Percentiles rank a stretch among this genome's conserved stretches.
These are phyloP conservation scores for Sapria himalayana DNA, from an alignment of 345 rosid species.

Conservation along the genomic window DNA sequence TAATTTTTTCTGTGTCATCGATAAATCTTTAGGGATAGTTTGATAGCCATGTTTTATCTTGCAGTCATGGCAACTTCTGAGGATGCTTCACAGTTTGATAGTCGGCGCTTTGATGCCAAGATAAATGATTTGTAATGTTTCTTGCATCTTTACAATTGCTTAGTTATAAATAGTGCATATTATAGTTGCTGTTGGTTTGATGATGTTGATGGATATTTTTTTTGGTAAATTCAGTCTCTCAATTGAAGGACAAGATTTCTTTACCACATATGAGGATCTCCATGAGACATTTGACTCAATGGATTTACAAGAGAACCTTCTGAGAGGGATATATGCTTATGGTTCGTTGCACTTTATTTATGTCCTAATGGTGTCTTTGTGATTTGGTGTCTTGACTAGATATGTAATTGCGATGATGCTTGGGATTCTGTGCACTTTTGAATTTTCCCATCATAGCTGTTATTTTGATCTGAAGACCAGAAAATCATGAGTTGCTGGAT, in stretches of 20 bases:
- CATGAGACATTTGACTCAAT: constrained; percentile 67
- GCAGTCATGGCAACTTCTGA: constrained; percentile 59
- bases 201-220: not conserved
- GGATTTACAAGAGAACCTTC: constrained; percentile 65
- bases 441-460: too few relatives aligned
- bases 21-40: not conserved
- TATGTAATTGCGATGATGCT: not conserved
- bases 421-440: not conserved
- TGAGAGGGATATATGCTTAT: constrained; percentile 84
- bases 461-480: too few relatives aligned
- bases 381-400: too few relatives aligned
- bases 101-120: constrained; percentile 44
- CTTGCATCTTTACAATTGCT: not conserved
- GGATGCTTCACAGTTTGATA: constrained; percentile 61
- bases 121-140: constrained; percentile 65
- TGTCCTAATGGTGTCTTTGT: not conserved
- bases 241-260: constrained; percentile 41
- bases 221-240: constrained; percentile 20
- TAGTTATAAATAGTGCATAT: too few relatives aligned
- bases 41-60: not conserved
- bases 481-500: too few relatives aligned
- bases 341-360: constrained; percentile 22
- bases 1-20: not conserved
- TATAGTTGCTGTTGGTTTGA: not conserved
- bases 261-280: constrained; percentile 63